Percentiles rank a stretch among this genome's conserved stretches.
These are phyloP conservation scores for Ophiostoma australiae DNA, from an alignment of 2,329 filamentous ascomycete species.

Conservation along the genomic window DNA sequence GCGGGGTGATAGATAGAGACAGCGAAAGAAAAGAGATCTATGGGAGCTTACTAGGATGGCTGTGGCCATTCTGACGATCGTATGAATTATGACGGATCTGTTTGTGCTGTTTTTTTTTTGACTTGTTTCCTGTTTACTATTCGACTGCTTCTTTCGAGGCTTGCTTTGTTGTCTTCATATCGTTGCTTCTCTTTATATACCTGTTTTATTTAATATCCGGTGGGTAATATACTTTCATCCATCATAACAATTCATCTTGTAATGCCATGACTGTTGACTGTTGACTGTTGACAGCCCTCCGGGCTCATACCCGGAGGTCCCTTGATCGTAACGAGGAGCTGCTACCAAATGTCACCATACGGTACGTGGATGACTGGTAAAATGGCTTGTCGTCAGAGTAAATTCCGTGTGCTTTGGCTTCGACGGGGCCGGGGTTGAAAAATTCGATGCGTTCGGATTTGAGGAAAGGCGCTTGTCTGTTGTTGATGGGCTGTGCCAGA, in stretches of 20 bases:
- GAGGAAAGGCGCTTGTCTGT: too few relatives aligned
- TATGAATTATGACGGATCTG: slow-evolving; percentile 8
- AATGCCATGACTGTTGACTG: not conserved
- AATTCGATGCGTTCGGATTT: too few relatives aligned
- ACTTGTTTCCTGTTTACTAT: not conserved
- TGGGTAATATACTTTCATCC: too few relatives aligned
- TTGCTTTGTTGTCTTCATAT: not conserved
- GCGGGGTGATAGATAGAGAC: slow-evolving; percentile 30
- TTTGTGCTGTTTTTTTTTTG: not conserved
- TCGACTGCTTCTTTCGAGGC: not conserved
- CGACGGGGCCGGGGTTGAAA: too few relatives aligned
- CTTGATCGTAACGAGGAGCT: too few relatives aligned
- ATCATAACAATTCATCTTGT: not conserved
- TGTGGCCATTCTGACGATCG: not conserved
- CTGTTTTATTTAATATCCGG: not conserved
- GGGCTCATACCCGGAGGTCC: too few relatives aligned
- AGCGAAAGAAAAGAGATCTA: not conserved
- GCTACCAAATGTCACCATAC: too few relatives aligned
- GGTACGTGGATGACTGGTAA: too few relatives aligned
- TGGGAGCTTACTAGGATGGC: not conserved
- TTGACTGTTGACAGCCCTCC: too few relatives aligned
- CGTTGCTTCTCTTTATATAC: not conserved
- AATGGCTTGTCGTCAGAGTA: too few relatives aligned
- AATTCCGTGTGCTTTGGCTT: too few relatives aligned
- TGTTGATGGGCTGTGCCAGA: too few relatives aligned